Evolutionary conservation across 805 yeast species (phyloP).

Genomic region (Saccharomyces mikatae): DNA sequence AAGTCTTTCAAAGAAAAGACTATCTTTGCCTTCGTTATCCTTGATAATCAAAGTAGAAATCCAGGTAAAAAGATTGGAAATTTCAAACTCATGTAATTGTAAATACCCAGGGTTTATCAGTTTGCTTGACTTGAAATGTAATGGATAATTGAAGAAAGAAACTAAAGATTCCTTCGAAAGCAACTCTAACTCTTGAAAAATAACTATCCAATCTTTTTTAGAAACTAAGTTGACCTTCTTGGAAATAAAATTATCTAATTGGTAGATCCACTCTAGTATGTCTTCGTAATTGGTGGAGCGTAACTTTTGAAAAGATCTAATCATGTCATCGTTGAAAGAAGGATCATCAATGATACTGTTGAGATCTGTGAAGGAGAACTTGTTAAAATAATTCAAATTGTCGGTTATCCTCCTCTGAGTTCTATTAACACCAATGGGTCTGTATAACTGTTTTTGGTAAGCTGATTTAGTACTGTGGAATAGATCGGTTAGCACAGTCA

Average conservation of each 20-base stretch:
- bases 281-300: constrained; percentile 26
- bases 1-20: constrained; percentile 39
- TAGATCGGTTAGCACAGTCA: constrained; percentile 31
- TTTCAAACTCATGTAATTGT: constrained; percentile 45
- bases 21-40: constrained; percentile 26
- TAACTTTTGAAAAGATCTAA: constrained; percentile 11
- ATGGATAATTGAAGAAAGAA: constrained; percentile 40
- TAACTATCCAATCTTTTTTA: constrained; percentile 69
- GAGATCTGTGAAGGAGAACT: constrained; percentile 13
- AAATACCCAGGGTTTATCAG: constrained; percentile 17
- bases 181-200: constrained; percentile 65
- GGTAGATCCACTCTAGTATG: constrained; percentile 54
- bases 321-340: constrained; percentile 25
- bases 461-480: constrained; percentile 61
- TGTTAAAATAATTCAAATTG: constrained; percentile 12
- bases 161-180: constrained; percentile 51
- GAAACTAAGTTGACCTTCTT: constrained; percentile 42
- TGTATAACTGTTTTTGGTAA: constrained; percentile 62
- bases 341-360: constrained; percentile 6
- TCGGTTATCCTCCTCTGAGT: constrained; percentile 17
- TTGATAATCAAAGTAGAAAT: constrained; percentile 48
- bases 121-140: constrained; percentile 11
- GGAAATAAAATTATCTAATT: constrained; percentile 54
- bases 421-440: constrained; percentile 38
- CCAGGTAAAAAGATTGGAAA: constrained; percentile 67